phyloP scores from a whole-genome alignment of 2,329 filamentous ascomycete genomes.

The Phoma sp. region DNA sequence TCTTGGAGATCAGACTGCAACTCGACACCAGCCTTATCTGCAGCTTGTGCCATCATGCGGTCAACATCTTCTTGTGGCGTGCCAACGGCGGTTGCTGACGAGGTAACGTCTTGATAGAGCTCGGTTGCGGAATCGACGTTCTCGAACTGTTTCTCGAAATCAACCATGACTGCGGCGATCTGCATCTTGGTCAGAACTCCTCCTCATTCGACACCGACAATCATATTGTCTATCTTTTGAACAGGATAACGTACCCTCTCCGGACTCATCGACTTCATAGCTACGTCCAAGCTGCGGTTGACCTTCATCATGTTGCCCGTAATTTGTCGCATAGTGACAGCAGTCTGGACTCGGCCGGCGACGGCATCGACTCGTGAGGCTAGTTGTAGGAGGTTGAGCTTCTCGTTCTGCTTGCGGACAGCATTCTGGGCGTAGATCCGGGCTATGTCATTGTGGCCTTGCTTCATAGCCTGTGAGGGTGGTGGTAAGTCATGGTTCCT shows the following conservation, averaged over 20 bases:
- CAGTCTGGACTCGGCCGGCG: conserved; percentile 66
- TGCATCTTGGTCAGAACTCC: conserved; percentile 32
- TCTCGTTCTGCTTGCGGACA: conserved; percentile 69
- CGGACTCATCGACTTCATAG: conserved; percentile 70
- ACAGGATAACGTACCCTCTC: conserved; percentile 60
- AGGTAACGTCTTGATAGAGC: conserved; percentile 87
- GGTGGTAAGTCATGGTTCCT: neutral
- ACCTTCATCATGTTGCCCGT: conserved; percentile 69
- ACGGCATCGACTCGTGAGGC: conserved; percentile 67
- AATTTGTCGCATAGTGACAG: conserved; percentile 68
- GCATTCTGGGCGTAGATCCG: conserved; percentile 70
- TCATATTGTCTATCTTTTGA: neutral
- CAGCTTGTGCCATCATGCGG: conserved; percentile 81
- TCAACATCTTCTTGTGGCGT: conserved; percentile 87
- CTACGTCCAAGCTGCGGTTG: conserved; percentile 67
- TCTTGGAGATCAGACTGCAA: conserved; percentile 75
- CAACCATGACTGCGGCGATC: conserved; percentile 72
- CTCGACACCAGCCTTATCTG: conserved; percentile 87
- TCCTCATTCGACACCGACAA: neutral
- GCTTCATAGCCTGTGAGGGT: conserved; percentile 61
- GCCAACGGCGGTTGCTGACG: conserved; percentile 75
- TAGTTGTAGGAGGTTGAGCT: conserved; percentile 65
- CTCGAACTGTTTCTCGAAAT: conserved; percentile 66
- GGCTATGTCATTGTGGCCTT: conserved; percentile 66
- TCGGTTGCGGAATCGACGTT: conserved; percentile 62